Conservation (phyloP, 2,329 filamentous ascomycete genomes). For the Macrophomina pseudophaseolina region DNA sequence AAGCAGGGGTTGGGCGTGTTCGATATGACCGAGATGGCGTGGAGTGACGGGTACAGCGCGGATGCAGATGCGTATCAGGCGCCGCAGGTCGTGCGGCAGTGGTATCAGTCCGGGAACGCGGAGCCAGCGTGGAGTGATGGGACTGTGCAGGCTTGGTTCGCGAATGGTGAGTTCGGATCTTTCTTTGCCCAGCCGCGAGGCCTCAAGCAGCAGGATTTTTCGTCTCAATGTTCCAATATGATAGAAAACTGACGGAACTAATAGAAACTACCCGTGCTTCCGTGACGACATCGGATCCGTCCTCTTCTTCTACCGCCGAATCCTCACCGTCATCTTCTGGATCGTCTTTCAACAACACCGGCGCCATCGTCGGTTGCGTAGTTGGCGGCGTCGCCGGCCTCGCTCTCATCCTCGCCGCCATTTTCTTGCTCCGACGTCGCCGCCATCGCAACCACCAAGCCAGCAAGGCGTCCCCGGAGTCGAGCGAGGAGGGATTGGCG, state of each 20-base stretch:
- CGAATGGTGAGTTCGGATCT: slow-evolving; percentile 1
- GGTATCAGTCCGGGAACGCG: not conserved
- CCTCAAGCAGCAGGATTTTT: too few relatives aligned
- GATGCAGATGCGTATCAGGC: slow-evolving; percentile 5
- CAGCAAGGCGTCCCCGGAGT: too few relatives aligned
- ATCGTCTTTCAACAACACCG: not conserved
- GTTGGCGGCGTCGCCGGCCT: not conserved
- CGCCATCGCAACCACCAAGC: not conserved
- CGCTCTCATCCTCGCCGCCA: not conserved
- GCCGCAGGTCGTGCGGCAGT: slow-evolving; percentile 15
- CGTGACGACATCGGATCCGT: not conserved
- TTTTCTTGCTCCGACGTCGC: not conserved
- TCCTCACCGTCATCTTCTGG: not conserved
- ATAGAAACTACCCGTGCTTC: not conserved
- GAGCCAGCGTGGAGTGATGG: slow-evolving; percentile 1
- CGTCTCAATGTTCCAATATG: too few relatives aligned
- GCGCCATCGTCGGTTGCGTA: slow-evolving; percentile 1
- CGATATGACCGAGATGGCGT: slow-evolving; percentile 9
- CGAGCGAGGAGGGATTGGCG: not conserved
- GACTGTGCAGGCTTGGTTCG: not conserved
- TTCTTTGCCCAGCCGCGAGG: too few relatives aligned
- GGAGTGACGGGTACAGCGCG: slow-evolving; percentile 14
- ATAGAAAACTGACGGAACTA: not conserved
- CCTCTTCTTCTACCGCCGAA: not conserved
- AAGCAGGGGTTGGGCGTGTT: slow-evolving; percentile 15